These are phyloP conservation scores for Strobilomyces echinocephalus DNA, from an alignment of 768 basidiomycete species.

Conservation along the genomic window DNA sequence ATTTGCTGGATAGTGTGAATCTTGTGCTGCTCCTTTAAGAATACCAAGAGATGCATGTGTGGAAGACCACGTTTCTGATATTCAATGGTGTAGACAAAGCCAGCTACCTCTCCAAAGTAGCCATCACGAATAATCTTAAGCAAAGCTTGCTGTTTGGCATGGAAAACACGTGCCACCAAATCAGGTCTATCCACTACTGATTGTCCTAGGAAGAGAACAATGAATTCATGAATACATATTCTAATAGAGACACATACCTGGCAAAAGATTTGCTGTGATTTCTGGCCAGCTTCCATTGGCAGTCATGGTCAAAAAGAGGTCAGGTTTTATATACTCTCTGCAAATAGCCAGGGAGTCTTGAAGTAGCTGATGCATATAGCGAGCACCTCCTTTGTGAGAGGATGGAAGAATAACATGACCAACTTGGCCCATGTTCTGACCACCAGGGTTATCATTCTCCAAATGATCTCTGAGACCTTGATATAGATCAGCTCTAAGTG, in stretches of 20 bases:
- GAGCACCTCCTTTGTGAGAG: slow-evolving; percentile 37
- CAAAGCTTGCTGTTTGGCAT: background rate
- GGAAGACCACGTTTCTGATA: background rate
- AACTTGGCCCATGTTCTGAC: slow-evolving; percentile 26
- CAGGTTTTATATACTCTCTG: slow-evolving; percentile 31
- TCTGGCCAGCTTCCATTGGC: slow-evolving; percentile 50
- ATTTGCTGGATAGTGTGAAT: background rate
- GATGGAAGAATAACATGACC: slow-evolving; percentile 38
- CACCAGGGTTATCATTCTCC: slow-evolving; percentile 18
- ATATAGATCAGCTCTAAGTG: slow-evolving; percentile 33
- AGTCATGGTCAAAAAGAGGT: slow-evolving; percentile 52
- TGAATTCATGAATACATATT: background rate
- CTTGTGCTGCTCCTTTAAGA: background rate
- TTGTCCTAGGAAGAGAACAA: slow-evolving; percentile 22
- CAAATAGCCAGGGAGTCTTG: slow-evolving; percentile 47
- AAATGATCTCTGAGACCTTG: slow-evolving; percentile 33
- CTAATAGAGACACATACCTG: slow-evolving; percentile 15
- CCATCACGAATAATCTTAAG: background rate
- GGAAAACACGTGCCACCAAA: slow-evolving; percentile 31
- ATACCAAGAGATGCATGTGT: background rate
- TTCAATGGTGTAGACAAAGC: slow-evolving; percentile 48
- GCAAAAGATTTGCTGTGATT: slow-evolving; percentile 33
- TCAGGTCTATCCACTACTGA: slow-evolving; percentile 42
- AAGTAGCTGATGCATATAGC: slow-evolving; percentile 39
- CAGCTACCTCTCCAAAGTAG: slow-evolving; percentile 25